These are phyloP conservation scores for Byssochlamys sp. DNA, from an alignment of 2,329 filamentous ascomycete genomes.

Conservation along the genomic window DNA sequence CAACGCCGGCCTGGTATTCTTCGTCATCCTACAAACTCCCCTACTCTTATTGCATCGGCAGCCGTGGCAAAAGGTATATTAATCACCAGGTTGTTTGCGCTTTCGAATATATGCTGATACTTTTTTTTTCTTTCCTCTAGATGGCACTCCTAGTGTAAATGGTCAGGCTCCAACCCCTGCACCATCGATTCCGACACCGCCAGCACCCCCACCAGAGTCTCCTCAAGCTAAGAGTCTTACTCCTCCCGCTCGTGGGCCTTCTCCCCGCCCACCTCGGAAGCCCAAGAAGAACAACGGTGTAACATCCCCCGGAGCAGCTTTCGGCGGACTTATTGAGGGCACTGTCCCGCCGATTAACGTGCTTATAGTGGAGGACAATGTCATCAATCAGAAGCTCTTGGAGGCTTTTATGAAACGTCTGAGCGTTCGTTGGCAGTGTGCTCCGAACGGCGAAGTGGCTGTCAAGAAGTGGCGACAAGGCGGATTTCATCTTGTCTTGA, in stretches of 20 bases:
- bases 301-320: constrained; percentile 31
- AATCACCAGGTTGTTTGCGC: neutral
- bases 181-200: constrained; percentile 25
- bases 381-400: constrained; percentile 87
- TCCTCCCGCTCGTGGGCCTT: constrained; percentile 33
- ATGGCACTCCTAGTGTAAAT: constrained; percentile 17
- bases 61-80: constrained; percentile 34
- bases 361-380: constrained; percentile 95
- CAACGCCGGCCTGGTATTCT: constrained; percentile 50
- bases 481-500: constrained; percentile 89
- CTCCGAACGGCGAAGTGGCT: constrained; percentile 86
- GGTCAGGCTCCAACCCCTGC: constrained; percentile 18
- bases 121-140: constrained; percentile 6
- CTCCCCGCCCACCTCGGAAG: constrained; percentile 38
- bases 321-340: constrained; percentile 60
- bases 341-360: constrained; percentile 93
- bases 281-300: constrained; percentile 24
- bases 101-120: neutral
- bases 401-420: constrained; percentile 93
- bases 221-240: constrained; percentile 27
- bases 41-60: constrained; percentile 53
- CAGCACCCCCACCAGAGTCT: constrained; percentile 26
- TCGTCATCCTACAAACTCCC: constrained; percentile 71
- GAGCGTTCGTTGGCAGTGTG: constrained; percentile 94
- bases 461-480: constrained; percentile 86